phyloP scores from a whole-genome alignment of 768 basidiomycete genomes.

The Rhizopogon roseolus region DNA sequence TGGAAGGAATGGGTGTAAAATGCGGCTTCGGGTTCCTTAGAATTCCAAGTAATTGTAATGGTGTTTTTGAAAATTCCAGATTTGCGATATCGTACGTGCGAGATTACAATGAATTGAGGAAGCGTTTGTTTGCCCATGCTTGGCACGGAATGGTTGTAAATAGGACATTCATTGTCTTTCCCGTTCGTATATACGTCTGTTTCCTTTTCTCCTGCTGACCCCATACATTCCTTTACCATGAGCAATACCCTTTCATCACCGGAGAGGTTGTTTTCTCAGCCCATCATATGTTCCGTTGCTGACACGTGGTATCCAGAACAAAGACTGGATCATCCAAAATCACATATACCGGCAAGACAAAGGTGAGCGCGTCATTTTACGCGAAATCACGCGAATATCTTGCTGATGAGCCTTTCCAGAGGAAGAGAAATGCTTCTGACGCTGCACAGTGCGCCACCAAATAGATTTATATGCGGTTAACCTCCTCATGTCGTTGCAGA shows the following conservation, averaged over 20 bases:
- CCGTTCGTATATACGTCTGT: constrained; percentile 8
- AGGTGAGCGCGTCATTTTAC: constrained; percentile 9
- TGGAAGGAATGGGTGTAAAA: neutral
- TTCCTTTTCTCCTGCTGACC: constrained; percentile 9
- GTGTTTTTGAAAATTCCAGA: too few species aligned
- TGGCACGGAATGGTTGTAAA: constrained; percentile 7
- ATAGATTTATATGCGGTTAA: neutral
- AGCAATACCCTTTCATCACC: constrained; percentile 12
- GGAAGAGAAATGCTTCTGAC: constrained; percentile 1
- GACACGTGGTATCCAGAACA: constrained; percentile 11
- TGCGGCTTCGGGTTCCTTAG: neutral
- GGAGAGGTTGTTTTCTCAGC: constrained; percentile 12
- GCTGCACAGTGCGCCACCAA: constrained; percentile 4
- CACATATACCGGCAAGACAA: constrained; percentile 6
- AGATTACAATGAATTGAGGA: too few species aligned
- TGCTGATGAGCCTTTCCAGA: constrained; percentile 1
- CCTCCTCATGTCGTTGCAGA: neutral
- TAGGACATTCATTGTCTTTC: constrained; percentile 11
- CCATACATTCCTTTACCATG: constrained; percentile 27
- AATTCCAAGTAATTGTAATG: too few species aligned
- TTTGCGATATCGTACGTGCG: too few species aligned
- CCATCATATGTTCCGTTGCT: neutral
- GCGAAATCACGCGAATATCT: constrained; percentile 4
- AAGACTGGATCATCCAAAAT: constrained; percentile 4
- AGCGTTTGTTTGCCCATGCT: constrained; percentile 17